Conservation (phyloP, 2,329 filamentous ascomycete species). For the Arthrobotrys sinensis region DNA sequence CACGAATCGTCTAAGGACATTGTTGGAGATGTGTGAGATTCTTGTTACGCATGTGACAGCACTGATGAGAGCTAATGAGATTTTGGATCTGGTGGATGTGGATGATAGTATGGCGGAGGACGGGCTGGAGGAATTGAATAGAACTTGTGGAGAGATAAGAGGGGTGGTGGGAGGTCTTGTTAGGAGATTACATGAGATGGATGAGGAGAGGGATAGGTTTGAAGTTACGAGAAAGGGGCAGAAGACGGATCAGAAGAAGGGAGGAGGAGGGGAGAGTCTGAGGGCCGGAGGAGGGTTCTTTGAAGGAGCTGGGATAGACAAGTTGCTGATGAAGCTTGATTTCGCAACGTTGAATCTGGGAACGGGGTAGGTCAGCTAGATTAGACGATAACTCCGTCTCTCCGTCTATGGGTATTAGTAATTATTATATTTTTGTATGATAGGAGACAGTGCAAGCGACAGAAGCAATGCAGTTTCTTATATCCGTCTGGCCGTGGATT, state of each 20-base stretch:
- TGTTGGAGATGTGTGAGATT: slow-evolving; percentile 61
- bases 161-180: slow-evolving; percentile 62
- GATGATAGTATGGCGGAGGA: slow-evolving; percentile 41
- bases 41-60: slow-evolving; percentile 62
- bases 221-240: slow-evolving; percentile 52
- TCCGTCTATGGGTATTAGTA: background rate
- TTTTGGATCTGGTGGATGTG: slow-evolving; percentile 60
- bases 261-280: slow-evolving; percentile 17
- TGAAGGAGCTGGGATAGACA: slow-evolving; percentile 63
- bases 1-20: slow-evolving; percentile 61
- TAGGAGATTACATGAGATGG: slow-evolving; percentile 63
- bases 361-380: background rate
- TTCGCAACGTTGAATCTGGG: slow-evolving; percentile 61
- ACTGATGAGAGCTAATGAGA: slow-evolving; percentile 57
- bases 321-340: slow-evolving; percentile 64
- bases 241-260: slow-evolving; percentile 36
- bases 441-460: too few relatives aligned
- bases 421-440: too few relatives aligned
- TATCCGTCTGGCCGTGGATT: background rate
- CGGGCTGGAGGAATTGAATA: slow-evolving; percentile 53
- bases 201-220: slow-evolving; percentile 63
- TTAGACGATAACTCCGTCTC: background rate
- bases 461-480: background rate
- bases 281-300: slow-evolving; percentile 48
- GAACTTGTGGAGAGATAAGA: slow-evolving; percentile 61